Base-by-base conservation (phyloP, 2,329 filamentous ascomycete species). In the Sordariomycetes sp. region DNA sequence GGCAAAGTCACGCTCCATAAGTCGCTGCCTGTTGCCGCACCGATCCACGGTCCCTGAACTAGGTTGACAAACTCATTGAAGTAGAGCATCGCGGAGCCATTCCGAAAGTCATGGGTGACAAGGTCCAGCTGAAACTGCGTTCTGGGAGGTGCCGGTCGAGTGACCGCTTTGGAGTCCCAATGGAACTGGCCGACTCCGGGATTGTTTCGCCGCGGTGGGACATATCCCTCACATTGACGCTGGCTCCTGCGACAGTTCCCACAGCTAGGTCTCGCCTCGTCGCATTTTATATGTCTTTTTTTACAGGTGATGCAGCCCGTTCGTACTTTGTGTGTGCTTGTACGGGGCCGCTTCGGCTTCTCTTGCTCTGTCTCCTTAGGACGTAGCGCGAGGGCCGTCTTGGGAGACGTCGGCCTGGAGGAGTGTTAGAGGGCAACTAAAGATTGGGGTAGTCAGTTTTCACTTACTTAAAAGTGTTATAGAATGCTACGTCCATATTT, bases 21-120 rank as follows among this genome's bases (percentile, higher is more conserved):
- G 13, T 64, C 62, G 20, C 60, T 55, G 7, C 59, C 62, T 0
- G 65, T 66, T 0, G 61, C 61, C 1, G 64, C 64, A 0, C 61
- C 59, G 15, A 65, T 64, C 67, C 68, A 70, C 0, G 65, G 64
- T 1, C 64, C 63, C 28, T 62, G 61, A 0, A 63, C 60, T 6
- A 70, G 51, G n/a, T 51, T 51, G 5, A 69, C 59, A 17, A 70
- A 70, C 57, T 70, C 67, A 0, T 64, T 25, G 35, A 69, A 70
- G 45, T 70, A 70, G 1, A 59, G 36, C 20, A 62, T 42, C 2
- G 13, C 28, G 3, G 36, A 32, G 5, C 51, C 58, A 52, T 64
- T 53, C 10, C 17, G 54, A n/a, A 64, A 65, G 50, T 64, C 60
- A 24, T 59, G 50, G 8, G 56, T 32, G 35, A 61, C 57, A 3